Evolutionary conservation across 2,329 filamentous ascomycete species (phyloP).

Genomic region (Thelonectria rubi): DNA sequence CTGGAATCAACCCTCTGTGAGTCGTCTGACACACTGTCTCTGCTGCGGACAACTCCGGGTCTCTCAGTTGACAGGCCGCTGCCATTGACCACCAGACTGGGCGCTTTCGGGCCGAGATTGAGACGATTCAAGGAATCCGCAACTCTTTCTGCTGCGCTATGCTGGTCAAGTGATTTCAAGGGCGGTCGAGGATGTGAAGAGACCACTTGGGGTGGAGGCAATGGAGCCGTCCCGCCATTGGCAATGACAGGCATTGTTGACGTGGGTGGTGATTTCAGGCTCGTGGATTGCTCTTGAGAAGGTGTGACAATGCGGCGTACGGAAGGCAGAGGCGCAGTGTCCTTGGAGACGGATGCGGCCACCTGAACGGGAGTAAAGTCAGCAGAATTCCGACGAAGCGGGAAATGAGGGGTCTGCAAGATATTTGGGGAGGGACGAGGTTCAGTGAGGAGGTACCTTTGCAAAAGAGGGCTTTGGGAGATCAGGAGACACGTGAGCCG

Average conservation of each 20-base stretch:
- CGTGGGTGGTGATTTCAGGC: conserved; percentile 28
- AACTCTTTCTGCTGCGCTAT: conserved; percentile 40
- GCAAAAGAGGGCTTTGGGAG: conserved; percentile 75
- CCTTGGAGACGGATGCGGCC: conserved; percentile 55
- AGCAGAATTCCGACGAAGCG: conserved; percentile 28
- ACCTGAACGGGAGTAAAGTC: conserved; percentile 50
- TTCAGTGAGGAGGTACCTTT: conserved; percentile 62
- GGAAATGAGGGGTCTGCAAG: conserved; percentile 5
- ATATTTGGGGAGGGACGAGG: neutral
- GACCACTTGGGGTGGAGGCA: conserved; percentile 28
- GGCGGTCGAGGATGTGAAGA: conserved; percentile 33
- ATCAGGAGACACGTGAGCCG: conserved; percentile 57
- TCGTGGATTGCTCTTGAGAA: conserved; percentile 38
- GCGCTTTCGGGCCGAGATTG: conserved; percentile 44
- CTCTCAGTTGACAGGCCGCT: conserved; percentile 53
- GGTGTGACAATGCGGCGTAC: conserved; percentile 40
- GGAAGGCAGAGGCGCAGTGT: conserved; percentile 43
- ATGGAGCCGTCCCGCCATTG: conserved; percentile 38
- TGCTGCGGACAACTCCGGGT: conserved; percentile 45
- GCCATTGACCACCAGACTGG: conserved; percentile 60
- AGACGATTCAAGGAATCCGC: conserved; percentile 44
- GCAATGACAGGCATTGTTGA: conserved; percentile 39
- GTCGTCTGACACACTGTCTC: conserved; percentile 62
- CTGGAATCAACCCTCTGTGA: conserved; percentile 69
- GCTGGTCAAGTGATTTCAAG: conserved; percentile 25